Evolutionary conservation across 805 yeast genomes (phyloP).

Genomic region (Candida sonorensis): DNA sequence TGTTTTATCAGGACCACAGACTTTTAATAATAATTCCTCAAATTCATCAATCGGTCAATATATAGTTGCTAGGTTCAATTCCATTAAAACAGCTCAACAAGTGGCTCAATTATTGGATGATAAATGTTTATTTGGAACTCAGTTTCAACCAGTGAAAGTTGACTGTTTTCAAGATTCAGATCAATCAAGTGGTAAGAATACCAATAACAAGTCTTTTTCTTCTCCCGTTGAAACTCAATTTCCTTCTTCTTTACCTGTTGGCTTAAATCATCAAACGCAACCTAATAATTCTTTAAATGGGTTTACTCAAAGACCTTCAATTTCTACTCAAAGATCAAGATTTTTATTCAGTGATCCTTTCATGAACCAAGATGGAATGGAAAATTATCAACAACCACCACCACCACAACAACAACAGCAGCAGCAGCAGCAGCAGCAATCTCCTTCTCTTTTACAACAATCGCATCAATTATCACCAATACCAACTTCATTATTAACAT

Average conservation of each 20-base stretch:
- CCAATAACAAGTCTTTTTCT: constrained; percentile 5
- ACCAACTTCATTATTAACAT: constrained; percentile 1
- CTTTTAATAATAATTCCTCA: too few species aligned
- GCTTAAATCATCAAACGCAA: too few species aligned
- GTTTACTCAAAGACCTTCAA: constrained; percentile 41
- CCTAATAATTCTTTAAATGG: constrained; percentile 7
- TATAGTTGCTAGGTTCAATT: constrained; percentile 40
- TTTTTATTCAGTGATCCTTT: constrained; percentile 66
- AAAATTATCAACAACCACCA: constrained; percentile 9
- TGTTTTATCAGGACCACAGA: too few species aligned
- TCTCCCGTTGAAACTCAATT: constrained; percentile 11
- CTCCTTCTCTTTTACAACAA: too few species aligned
- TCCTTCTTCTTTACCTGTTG: too few species aligned
- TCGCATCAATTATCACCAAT: constrained; percentile 5
- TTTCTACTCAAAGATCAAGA: constrained; percentile 57
- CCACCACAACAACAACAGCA: constrained; percentile 3
- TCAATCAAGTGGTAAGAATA: too few species aligned
- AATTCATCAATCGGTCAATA: too few species aligned
- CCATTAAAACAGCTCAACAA: constrained; percentile 36
- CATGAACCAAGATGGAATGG: constrained; percentile 8
- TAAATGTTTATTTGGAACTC: constrained; percentile 44
- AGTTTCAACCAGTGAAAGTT: constrained; percentile 33
- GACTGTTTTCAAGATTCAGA: constrained; percentile 27
- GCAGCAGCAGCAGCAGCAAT: constrained; percentile 1
- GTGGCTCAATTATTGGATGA: constrained; percentile 35